These are phyloP conservation scores for Crithidia mellificae DNA, from an alignment of 208 protist genomes.

Conservation along the genomic window DNA sequence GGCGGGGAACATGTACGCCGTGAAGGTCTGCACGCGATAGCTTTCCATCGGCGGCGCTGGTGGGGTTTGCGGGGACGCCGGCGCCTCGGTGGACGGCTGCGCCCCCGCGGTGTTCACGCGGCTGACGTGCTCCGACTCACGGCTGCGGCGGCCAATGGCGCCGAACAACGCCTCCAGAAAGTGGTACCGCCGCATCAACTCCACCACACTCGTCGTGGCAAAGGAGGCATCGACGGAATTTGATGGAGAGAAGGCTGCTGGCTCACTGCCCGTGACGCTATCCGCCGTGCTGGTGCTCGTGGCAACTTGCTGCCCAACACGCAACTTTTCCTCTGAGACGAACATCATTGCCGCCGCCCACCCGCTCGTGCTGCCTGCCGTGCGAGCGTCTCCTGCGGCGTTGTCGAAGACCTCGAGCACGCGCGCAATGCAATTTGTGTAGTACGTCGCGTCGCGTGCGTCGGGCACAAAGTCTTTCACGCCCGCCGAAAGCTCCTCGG, in stretches of 20 bases:
- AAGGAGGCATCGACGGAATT: not conserved
- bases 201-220: not conserved
- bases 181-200: constrained; percentile 15
- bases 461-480: constrained; percentile 8
- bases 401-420: not conserved
- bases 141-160: not conserved
- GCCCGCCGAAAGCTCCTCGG: not conserved
- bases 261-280: too few species aligned
- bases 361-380: not conserved
- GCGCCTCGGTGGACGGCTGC: too few species aligned
- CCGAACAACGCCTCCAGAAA: constrained; percentile 24
- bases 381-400: not conserved
- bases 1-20: constrained; percentile 56
- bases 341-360: not conserved
- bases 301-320: not conserved
- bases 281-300: too few species aligned
- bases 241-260: too few species aligned
- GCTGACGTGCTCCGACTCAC: not conserved
- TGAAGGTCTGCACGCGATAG: constrained; percentile 51
- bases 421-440: not conserved
- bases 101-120: not conserved
- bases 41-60: not conserved
- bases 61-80: not conserved
- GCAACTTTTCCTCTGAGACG: not conserved
- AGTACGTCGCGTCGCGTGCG: not conserved